Evolutionary conservation across 2,329 filamentous ascomycete species (phyloP).

Genomic region (Colletotrichum tamarilloi): DNA sequence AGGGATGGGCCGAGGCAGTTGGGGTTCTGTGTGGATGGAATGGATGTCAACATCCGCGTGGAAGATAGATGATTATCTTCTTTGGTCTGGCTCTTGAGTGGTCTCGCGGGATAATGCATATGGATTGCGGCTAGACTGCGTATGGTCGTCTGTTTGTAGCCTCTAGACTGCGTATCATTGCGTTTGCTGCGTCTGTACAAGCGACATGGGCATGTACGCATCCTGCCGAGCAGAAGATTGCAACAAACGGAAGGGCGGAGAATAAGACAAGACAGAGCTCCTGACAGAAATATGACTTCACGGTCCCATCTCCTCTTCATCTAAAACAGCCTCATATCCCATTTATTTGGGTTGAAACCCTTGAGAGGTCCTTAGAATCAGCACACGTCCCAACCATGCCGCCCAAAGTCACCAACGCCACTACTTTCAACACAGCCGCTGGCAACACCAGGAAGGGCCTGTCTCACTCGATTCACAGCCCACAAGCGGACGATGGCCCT

Average conservation of each 20-base stretch:
- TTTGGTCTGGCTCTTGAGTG: not conserved
- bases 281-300: not conserved
- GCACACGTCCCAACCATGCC: not conserved
- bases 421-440: not conserved
- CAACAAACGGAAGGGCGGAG: not conserved
- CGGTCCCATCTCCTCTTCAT: not conserved
- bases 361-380: no score
- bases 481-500: not conserved
- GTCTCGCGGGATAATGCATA: slow-evolving; percentile 11
- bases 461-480: slow-evolving; percentile 31
- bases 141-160: not conserved
- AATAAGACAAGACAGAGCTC: not conserved
- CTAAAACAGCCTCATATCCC: no score
- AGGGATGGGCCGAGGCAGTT: slow-evolving; percentile 83
- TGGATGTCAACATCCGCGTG: slow-evolving; percentile 77
- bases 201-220: not conserved
- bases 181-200: slow-evolving; percentile 9
- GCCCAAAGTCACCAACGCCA: not conserved
- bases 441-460: slow-evolving; percentile 18
- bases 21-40: slow-evolving; percentile 84
- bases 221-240: slow-evolving; percentile 11
- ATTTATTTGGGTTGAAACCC: not conserved
- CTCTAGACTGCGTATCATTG: not conserved
- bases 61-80: slow-evolving; percentile 55
- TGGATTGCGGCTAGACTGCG: not conserved